These are phyloP conservation scores for Tricholoma sp. DNA, from an alignment of 768 basidiomycete species.

Conservation along the genomic window DNA sequence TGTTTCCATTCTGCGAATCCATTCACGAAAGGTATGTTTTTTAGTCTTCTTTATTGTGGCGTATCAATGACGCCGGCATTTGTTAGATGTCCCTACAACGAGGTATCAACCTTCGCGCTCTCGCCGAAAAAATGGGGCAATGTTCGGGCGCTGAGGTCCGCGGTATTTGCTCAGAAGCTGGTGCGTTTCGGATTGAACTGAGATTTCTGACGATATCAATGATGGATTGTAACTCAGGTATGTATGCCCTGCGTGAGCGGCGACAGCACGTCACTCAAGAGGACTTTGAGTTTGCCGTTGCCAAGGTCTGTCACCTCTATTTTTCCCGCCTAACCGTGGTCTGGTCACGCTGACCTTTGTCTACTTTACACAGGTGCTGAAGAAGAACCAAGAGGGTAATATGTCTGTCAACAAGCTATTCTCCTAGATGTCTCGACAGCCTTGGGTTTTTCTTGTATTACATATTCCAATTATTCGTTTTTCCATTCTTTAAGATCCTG, in stretches of 20 bases:
- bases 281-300: constrained; percentile 98
- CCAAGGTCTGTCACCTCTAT: constrained; percentile 56
- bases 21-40: constrained; percentile 82
- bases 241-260: constrained; percentile 95
- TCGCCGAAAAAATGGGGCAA: constrained; percentile 99
- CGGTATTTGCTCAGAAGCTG: constrained; percentile 97
- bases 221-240: constrained; percentile 44
- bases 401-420: constrained; percentile 94
- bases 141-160: constrained; percentile 97
- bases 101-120: constrained; percentile 91
- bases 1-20: constrained; percentile 94
- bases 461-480: constrained; percentile 3
- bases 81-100: constrained; percentile 92
- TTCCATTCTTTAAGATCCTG: no score
- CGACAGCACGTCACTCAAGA: constrained; percentile 97
- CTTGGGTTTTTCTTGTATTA: constrained; percentile 8
- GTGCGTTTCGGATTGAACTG: constrained; percentile 32
- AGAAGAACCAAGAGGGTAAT: constrained; percentile 95
- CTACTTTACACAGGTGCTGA: constrained; percentile 53
- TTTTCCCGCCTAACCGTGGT: neutral
- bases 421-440: constrained; percentile 46
- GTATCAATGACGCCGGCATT: neutral
- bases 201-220: neutral
- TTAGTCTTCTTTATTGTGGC: neutral
- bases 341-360: constrained; percentile 1